Conservation (phyloP, 1,284 basidiomycete species). For the Pholiota adiposa region DNA sequence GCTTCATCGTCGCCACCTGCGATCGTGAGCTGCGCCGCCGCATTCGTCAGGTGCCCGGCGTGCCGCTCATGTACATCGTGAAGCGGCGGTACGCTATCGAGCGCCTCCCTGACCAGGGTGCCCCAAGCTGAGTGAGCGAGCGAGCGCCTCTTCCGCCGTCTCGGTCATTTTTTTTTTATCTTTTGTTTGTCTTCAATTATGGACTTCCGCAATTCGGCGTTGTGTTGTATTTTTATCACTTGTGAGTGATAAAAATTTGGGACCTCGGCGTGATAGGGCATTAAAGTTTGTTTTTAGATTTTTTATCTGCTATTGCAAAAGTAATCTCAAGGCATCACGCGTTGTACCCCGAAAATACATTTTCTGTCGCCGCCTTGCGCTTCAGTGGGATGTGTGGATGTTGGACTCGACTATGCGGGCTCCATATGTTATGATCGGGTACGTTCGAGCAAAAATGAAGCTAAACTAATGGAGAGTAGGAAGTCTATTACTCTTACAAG, state of each 20-base stretch:
- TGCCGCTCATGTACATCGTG: conserved; percentile 96
- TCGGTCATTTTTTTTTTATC: conserved; percentile 10
- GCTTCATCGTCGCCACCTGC: conserved; percentile 98
- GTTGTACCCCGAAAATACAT: neutral
- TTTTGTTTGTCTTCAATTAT: neutral
- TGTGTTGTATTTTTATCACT: conserved; percentile 15
- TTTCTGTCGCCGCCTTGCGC: neutral
- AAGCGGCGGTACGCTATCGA: conserved; percentile 91
- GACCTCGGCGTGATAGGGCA: neutral
- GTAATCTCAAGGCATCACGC: neutral
- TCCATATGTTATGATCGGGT: too few relatives aligned
- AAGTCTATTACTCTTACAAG: too few relatives aligned
- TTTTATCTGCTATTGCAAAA: neutral
- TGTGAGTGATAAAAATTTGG: neutral
- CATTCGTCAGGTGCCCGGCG: conserved; percentile 92
- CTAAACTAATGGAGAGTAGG: too few relatives aligned
- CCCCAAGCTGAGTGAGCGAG: conserved; percentile 46
- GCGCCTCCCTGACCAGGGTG: conserved; percentile 89
- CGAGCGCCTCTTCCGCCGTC: neutral
- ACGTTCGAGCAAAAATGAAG: too few relatives aligned
- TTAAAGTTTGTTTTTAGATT: neutral
- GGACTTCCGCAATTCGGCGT: neutral
- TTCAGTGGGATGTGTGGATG: neutral
- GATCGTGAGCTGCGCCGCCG: conserved; percentile 93
- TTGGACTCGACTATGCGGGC: neutral